Base-by-base conservation (phyloP, 257 asterid genomes). In the Penstemon eatonii region DNA sequence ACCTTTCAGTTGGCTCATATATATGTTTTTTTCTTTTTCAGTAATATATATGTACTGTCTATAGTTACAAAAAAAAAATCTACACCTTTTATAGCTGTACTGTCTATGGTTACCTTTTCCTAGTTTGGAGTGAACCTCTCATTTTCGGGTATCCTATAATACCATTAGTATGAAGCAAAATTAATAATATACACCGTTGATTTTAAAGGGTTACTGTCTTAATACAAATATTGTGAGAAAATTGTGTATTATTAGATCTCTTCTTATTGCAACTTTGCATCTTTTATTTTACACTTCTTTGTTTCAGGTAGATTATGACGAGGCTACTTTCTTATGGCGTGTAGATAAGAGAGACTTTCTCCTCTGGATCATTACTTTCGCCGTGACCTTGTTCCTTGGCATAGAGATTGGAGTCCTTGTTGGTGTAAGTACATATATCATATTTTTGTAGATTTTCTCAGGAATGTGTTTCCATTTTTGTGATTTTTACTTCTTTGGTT, bases 321-420 rank as follows among this genome's bases (percentile, higher is more conserved):
- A 94, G 86, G 99, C 97, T 63, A 72, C 71, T 63, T 90, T 94
- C 86, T 76, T 94, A 66, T 94, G 97, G 97, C 84, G 76, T 71
- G 99, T 94, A 72, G 96, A 89, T 83, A 94, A 89, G 85, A 87
- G 82, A 73, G 99, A 94, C 81, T 91, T 94, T 81, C 81, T 84
- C 68, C 93, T 94, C 47, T 94, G 99, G 99, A 75, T 65, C 79
- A 87, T 94, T 72, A 94, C 99, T 73, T 91, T 88, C 83, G 47
- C 50, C 7, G 73, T 86, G 55, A 94, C 99, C 74, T 84, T 94
- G 84, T 84, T 94, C 82, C 89, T 94, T 73, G 97, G 97, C 68
- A 94, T 94, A 71, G 99, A 94, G 87, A 89, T 94, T 59, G 99
- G 99, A 63, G 99, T 94, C 76, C 86, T 94, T 72, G 74, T 89